Conservation (phyloP, 495 filamentous ascomycete species). For the Penicillium lagena region DNA sequence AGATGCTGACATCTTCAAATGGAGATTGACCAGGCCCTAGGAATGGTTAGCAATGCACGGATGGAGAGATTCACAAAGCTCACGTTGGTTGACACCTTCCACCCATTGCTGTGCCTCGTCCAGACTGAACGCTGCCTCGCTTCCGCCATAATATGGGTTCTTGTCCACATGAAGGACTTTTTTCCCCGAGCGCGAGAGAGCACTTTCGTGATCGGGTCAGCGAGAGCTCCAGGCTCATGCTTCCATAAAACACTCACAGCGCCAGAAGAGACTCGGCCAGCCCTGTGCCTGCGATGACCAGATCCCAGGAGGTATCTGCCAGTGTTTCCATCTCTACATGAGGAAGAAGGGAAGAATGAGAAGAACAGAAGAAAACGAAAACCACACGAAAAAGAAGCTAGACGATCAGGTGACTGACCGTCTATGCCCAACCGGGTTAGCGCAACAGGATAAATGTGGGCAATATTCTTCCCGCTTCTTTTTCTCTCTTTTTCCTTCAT, state of each 20-base stretch:
- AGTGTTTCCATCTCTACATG: constrained; percentile 64
- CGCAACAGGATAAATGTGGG: no score
- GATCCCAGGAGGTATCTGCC: constrained; percentile 79
- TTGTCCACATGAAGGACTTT: constrained; percentile 85
- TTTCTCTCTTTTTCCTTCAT: constrained; percentile 28
- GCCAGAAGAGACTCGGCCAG: constrained; percentile 86
- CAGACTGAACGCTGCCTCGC: constrained; percentile 81
- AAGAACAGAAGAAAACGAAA: constrained; percentile 14
- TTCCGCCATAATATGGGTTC: constrained; percentile 81
- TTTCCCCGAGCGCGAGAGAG: constrained; percentile 85
- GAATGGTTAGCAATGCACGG: constrained; percentile 17
- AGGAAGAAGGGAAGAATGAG: neutral
- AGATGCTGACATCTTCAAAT: constrained; percentile 35
- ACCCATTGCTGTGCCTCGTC: constrained; percentile 78
- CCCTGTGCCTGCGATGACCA: constrained; percentile 84
- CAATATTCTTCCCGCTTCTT: neutral
- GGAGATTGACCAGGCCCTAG: constrained; percentile 25
- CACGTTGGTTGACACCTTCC: constrained; percentile 41
- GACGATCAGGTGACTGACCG: no score
- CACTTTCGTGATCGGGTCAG: constrained; percentile 53
- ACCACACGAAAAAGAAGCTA: constrained; percentile 2
- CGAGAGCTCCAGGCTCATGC: constrained; percentile 45
- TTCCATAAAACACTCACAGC: constrained; percentile 56
- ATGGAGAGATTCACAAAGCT: constrained; percentile 3
- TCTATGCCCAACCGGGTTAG: no score